These are phyloP conservation scores for Crassisporium funariophilum DNA, from an alignment of 768 basidiomycete species.

Conservation along the genomic window DNA sequence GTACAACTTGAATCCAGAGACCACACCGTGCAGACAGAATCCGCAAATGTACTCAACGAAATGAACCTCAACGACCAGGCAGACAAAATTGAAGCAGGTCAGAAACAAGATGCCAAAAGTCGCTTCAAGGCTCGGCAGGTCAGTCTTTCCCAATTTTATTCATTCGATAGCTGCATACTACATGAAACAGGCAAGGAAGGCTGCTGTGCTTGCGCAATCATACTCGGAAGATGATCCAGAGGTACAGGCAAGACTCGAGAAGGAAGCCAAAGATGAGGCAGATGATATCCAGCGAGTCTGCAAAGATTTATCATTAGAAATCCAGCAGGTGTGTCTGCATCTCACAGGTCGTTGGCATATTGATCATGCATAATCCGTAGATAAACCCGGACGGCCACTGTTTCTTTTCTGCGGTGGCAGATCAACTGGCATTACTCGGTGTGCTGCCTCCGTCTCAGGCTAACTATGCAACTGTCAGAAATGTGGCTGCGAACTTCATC, in stretches of 20 bases:
- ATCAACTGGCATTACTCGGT: constrained; percentile 81
- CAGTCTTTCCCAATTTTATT: constrained; percentile 12
- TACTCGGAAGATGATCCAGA: constrained; percentile 55
- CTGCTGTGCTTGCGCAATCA: constrained; percentile 59
- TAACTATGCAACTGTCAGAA: constrained; percentile 61
- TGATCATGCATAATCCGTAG: constrained; percentile 39
- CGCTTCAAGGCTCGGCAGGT: constrained; percentile 78
- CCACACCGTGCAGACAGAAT: constrained; percentile 47
- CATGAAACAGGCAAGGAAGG: constrained; percentile 64
- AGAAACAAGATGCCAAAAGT: constrained; percentile 60
- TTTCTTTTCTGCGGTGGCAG: constrained; percentile 91
- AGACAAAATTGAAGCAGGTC: constrained; percentile 26
- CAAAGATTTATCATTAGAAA: constrained; percentile 62
- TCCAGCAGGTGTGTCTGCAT: constrained; percentile 56
- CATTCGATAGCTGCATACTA: constrained; percentile 2
- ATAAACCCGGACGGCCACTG: constrained; percentile 96
- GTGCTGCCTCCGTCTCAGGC: constrained; percentile 61
- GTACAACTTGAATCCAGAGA: constrained; percentile 74
- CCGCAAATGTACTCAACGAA: constrained; percentile 49
- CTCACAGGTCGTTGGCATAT: neutral
- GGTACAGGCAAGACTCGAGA: constrained; percentile 59
- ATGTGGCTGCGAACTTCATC: constrained; percentile 80
- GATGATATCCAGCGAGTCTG: constrained; percentile 63
- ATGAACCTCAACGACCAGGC: constrained; percentile 42
- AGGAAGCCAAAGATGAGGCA: constrained; percentile 70